Evolutionary conservation across 176 grass and related monocot genomes (phyloP).

Genomic region (Coix lacrymajobi): DNA sequence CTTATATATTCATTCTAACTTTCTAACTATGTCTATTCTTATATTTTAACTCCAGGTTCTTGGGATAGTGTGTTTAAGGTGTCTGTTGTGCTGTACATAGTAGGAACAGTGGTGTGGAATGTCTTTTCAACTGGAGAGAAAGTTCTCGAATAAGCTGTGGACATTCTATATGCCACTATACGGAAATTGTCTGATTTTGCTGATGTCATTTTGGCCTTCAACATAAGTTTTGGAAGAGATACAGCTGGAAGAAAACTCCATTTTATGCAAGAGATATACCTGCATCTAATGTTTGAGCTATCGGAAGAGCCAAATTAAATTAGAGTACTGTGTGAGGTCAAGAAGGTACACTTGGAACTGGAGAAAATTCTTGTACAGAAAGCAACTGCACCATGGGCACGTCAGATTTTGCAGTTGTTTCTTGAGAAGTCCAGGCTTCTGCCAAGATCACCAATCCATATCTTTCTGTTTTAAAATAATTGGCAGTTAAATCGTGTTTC

Average conservation of each 20-base stretch:
- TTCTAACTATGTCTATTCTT: neutral
- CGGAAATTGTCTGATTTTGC: conserved; percentile 19
- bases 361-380: conserved; percentile 3
- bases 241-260: neutral
- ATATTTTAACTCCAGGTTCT: conserved; percentile 55
- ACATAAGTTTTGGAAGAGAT: neutral
- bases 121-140: conserved; percentile 85
- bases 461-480: conserved; percentile 6
- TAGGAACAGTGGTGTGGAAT: conserved; percentile 93
- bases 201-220: conserved; percentile 2
- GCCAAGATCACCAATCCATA: neutral
- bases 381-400: conserved; percentile 7
- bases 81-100: conserved; percentile 65
- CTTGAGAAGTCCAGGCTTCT: conserved; percentile 11
- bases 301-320: neutral
- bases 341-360: conserved; percentile 1
- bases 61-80: conserved; percentile 96
- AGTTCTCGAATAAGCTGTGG: conserved; percentile 58
- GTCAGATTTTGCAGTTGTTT: conserved; percentile 10
- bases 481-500: neutral
- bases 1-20: neutral
- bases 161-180: conserved; percentile 1
- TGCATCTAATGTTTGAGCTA: neutral
- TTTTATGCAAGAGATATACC: conserved; percentile 21
- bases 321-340: neutral